Evolutionary conservation across 495 filamentous ascomycete species (phyloP).

Genomic region (Hypoxylon trugodes): DNA sequence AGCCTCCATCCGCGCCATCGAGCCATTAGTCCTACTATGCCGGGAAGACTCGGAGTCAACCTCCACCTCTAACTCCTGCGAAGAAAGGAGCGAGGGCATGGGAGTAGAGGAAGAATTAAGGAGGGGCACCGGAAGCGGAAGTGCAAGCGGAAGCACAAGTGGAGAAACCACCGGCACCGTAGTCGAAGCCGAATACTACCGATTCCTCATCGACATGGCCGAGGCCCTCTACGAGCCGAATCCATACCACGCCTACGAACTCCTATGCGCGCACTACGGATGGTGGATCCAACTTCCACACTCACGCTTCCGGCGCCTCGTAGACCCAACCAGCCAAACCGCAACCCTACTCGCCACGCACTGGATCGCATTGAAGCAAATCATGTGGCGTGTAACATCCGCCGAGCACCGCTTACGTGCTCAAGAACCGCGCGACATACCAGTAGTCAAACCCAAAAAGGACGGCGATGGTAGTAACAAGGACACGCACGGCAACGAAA

Average conservation of each 20-base stretch:
- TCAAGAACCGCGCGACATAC: slow-evolving; percentile 6
- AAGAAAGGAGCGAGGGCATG: too few relatives aligned
- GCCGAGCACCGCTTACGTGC: slow-evolving; percentile 39
- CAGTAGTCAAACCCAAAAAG: too few relatives aligned
- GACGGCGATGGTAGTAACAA: too few relatives aligned
- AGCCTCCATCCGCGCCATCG: slow-evolving; percentile 45
- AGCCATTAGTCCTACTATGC: slow-evolving; percentile 51
- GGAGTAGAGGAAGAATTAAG: too few relatives aligned
- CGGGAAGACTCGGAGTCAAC: too few relatives aligned
- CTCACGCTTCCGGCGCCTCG: slow-evolving; percentile 60
- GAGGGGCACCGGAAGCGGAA: too few relatives aligned
- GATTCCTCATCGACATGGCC: slow-evolving; percentile 45
- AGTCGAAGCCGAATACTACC: slow-evolving; percentile 49
- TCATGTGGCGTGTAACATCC: slow-evolving; percentile 60
- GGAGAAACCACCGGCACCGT: too few relatives aligned
- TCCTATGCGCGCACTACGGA: slow-evolving; percentile 49
- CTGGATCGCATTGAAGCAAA: slow-evolving; percentile 65
- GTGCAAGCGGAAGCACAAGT: too few relatives aligned
- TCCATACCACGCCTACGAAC: slow-evolving; percentile 51
- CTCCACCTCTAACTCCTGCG: too few relatives aligned
- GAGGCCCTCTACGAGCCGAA: slow-evolving; percentile 40
- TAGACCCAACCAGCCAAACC: slow-evolving; percentile 58
- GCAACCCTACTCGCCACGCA: slow-evolving; percentile 63
- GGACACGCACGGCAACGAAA: too few relatives aligned
- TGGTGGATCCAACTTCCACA: slow-evolving; percentile 64